Evolutionary conservation across 2,329 filamentous ascomycete species (phyloP), one percentile per base, ranked within the genome.

Genomic region (Trichoderma sp.): DNA sequence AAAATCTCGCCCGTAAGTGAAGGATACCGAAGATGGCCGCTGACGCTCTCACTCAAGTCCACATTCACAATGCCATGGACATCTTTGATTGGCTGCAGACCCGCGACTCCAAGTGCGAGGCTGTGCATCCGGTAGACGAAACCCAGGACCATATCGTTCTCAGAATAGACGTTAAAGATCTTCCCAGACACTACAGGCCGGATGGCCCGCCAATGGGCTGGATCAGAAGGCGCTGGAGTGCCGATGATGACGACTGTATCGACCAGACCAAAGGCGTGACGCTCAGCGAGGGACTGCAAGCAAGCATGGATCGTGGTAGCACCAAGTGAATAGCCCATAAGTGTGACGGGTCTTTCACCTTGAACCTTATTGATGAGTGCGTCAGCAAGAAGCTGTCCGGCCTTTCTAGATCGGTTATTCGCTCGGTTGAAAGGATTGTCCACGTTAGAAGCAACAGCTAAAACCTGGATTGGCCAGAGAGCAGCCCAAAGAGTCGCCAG

Each of bases 121-220:
- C 92, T 95, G 56, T 93, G 95, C 3, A 94, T 93, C 62, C 95
- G 91, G 83, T 98, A 98, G 21, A 98, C 86, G 81, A 98, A 96
- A 1, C 91, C 95, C 1, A 98, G 90, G 38, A 98, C 91, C 80
- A 94, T 94, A 83, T 98, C 95, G 76, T 97, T 95, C 71, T 93
- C 91, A 2, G 94, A 96, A 84, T 93, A 98, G 9, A 96, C 94
- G 79, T 98, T 98, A 79, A 97, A 93, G 8, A 98, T 88, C 75
- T 93, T 90, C 3, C 95, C 95, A 2, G 92, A 91, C 0, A 97
- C 95, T 0, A 96, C 94, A 62, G 90, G 91, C 35, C 94, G 91
- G 78, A 97, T 91, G 50, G 90, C 87, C 62, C 92, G 89, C 95
- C 95, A 98, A 78, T 95, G 91, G 1, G 88, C 88, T 0, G 89